Conservation (phyloP, 768 basidiomycete species). For the Brasilioporus rufonigricans region DNA sequence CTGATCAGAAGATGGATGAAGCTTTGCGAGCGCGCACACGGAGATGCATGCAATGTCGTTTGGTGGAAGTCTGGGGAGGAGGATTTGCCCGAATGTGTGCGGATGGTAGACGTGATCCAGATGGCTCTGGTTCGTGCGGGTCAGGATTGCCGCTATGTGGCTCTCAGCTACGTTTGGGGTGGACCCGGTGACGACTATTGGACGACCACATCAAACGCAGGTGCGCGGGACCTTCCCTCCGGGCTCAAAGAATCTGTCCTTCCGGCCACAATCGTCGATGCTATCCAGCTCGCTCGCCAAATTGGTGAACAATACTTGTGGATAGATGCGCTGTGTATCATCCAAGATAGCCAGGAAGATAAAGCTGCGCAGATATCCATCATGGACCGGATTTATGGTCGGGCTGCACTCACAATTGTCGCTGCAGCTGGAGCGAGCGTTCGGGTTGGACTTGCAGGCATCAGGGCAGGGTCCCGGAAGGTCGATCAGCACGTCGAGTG, state of each 20-base stretch:
- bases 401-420: slow-evolving; percentile 17
- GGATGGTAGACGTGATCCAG: slow-evolving; percentile 13
- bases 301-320: slow-evolving; percentile 25
- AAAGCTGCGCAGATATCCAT: slow-evolving; percentile 14
- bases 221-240: background rate
- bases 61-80: slow-evolving; percentile 8
- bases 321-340: slow-evolving; percentile 26
- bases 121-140: slow-evolving; percentile 10
- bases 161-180: slow-evolving; percentile 22
- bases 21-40: slow-evolving; percentile 17
- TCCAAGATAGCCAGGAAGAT: slow-evolving; percentile 21
- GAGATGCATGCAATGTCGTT: slow-evolving; percentile 6
- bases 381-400: slow-evolving; percentile 21
- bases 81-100: slow-evolving; percentile 9
- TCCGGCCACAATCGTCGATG: slow-evolving; percentile 17
- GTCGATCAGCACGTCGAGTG: slow-evolving; percentile 15
- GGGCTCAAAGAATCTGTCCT: background rate
- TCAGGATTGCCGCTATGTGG: slow-evolving; percentile 11
- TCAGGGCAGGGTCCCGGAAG: slow-evolving; percentile 8
- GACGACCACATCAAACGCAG: slow-evolving; percentile 4
- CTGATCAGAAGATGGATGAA: slow-evolving; percentile 17
- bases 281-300: slow-evolving; percentile 15
- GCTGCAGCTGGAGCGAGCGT: slow-evolving; percentile 17
- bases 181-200: slow-evolving; percentile 4
- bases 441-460: slow-evolving; percentile 11